Percentiles rank a stretch among this genome's conserved stretches.
phyloP scores from a whole-genome alignment of 1,139 yeast genomes.

The Meyerozyma elateridarum region DNA sequence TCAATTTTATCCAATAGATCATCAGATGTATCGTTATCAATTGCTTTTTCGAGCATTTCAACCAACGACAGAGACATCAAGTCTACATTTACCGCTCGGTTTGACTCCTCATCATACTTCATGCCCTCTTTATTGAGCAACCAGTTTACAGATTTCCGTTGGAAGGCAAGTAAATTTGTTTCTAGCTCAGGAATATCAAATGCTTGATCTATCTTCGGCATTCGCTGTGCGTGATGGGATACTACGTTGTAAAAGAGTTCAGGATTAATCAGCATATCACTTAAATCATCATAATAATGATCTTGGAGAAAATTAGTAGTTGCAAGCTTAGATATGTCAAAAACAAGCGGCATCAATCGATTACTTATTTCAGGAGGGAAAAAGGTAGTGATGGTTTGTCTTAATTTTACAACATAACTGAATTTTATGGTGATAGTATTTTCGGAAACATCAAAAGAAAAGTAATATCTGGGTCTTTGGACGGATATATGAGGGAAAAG shows the following conservation, averaged over 20 bases:
- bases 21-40: no score
- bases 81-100: slow-evolving; percentile 16
- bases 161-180: slow-evolving; percentile 52
- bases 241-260: slow-evolving; percentile 30
- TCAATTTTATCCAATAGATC: slow-evolving; percentile 13
- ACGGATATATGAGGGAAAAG: background rate
- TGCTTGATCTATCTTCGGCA: slow-evolving; percentile 17
- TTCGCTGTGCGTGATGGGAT: slow-evolving; percentile 25
- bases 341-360: background rate
- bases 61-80: slow-evolving; percentile 15
- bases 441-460: background rate
- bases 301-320: background rate
- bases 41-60: slow-evolving; percentile 6
- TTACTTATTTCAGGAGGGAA: slow-evolving; percentile 1
- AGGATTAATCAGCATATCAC: background rate
- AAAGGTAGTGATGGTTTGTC: background rate
- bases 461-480: background rate
- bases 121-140: slow-evolving; percentile 55
- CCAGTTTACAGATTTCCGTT: slow-evolving; percentile 64
- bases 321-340: background rate
- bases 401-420: background rate
- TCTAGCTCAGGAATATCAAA: slow-evolving; percentile 45
- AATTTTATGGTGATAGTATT: background rate
- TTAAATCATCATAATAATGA: background rate
- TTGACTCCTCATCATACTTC: slow-evolving; percentile 26